Percentiles rank a stretch among this genome's conserved stretches.
These are phyloP conservation scores for Mollisiaceae sp. DNA, from an alignment of 2,329 filamentous ascomycete genomes.

Conservation along the genomic window DNA sequence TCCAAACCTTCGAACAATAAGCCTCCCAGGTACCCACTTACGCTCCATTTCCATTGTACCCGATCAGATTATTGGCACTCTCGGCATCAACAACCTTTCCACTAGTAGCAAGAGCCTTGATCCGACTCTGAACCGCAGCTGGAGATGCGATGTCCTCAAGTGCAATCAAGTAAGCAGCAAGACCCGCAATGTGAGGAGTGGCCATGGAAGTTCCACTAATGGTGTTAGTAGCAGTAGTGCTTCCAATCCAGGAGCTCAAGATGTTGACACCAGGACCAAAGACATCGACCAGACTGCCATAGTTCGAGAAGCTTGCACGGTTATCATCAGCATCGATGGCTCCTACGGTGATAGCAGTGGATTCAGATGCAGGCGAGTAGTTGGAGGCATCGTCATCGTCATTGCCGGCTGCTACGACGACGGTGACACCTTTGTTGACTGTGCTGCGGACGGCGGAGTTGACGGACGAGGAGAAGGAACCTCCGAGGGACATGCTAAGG, in stretches of 20 bases:
- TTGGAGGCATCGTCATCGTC: constrained; percentile 47
- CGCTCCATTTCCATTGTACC: constrained; percentile 57
- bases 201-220: constrained; percentile 68
- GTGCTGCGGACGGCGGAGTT: constrained; percentile 56
- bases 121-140: constrained; percentile 50
- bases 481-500: constrained; percentile 62
- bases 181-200: constrained; percentile 62
- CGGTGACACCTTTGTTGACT: constrained; percentile 53
- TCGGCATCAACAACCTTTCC: constrained; percentile 48
- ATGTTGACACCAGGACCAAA: constrained; percentile 56
- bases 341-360: constrained; percentile 58
- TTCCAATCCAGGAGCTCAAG: constrained; percentile 53
- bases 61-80: constrained; percentile 57
- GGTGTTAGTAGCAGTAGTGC: constrained; percentile 51
- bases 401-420: constrained; percentile 62
- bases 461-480: constrained; percentile 50
- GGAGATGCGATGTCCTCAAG: constrained; percentile 51
- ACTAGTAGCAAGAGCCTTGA: constrained; percentile 50
- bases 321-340: constrained; percentile 49
- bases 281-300: constrained; percentile 54
- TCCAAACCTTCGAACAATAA: background rate
- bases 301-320: constrained; percentile 56
- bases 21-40: constrained; percentile 25
- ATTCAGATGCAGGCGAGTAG: constrained; percentile 54
- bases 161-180: constrained; percentile 63